Base-by-base conservation (phyloP, 2,329 filamentous ascomycete genomes). In the Colletotrichum simmondsii region DNA sequence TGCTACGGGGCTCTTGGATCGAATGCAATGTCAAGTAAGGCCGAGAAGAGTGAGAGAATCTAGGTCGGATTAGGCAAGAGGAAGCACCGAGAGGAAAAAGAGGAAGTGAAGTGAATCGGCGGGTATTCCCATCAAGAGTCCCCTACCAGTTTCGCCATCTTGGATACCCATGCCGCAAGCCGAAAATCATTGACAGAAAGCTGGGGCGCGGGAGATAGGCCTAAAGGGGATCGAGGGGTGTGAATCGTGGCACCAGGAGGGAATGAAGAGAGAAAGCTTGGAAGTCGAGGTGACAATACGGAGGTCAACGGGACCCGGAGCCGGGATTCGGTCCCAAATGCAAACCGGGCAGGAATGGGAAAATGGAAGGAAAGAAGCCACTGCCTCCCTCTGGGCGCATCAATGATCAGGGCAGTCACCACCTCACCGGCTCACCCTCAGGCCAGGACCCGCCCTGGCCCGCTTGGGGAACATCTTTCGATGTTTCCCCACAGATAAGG, bases 401-500 rank as follows among this genome's bases (percentile, higher is more conserved):
- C 42, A 22, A 10, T 49, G 42, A 22, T 22, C 42, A 10, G 19
- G 19, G 16, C 42, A 49, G 42, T 4, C 60, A 54, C 19, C 26
- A 22, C 14, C 32, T 32, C 49, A 37, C 53, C 12, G 35, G 35
- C 57, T 16, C 35, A 19, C 16, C 28, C 56, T 61, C 24, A 42
- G 57, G 46, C 46, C 19, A 68, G 46, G 65, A 68, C 32, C 32
- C 49, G 62, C 62, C 62, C 7, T 46, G n/a, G 24, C 69, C 58
- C 14, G 64, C 54, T 32, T 54, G 58, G 69, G 70, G 60, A 60
- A 54, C 46, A 72, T 61, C 66, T 72, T 72, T 72, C 70, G 66
- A 70, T 65, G 70, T 61, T 69, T 72, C 70, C 54, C 70, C 70
- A 72, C 66, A 72, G 70, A 72, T 72, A 72, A 72, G 70, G 66